Conservation (phyloP, 345 rosid genomes). For the Theobroma cacao region DNA sequence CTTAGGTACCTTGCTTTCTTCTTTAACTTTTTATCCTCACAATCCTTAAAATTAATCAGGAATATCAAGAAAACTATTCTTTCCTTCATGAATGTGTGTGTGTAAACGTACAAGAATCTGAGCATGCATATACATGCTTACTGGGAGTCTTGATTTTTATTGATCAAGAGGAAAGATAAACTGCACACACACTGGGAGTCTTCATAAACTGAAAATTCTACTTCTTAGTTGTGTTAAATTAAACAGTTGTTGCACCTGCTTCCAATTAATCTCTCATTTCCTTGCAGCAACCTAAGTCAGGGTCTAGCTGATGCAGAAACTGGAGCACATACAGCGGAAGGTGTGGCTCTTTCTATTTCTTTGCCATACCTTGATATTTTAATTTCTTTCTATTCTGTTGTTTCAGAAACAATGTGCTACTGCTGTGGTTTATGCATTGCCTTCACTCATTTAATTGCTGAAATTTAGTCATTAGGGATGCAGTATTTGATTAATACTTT, state of each 20-base stretch:
- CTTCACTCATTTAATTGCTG: not conserved
- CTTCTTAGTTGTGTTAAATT: not conserved
- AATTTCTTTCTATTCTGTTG: not conserved
- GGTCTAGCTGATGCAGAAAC: slow-evolving; percentile 39
- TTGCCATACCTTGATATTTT: not conserved
- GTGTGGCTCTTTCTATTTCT: slow-evolving; percentile 28
- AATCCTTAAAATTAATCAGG: not conserved
- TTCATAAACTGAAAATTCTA: not conserved
- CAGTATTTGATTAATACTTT: not conserved
- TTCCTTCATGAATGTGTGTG: slow-evolving; percentile 3
- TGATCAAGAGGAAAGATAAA: too few species aligned
- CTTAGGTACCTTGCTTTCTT: slow-evolving; percentile 53
- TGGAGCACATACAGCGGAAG: slow-evolving; percentile 30
- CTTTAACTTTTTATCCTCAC: not conserved
- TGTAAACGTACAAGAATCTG: not conserved
- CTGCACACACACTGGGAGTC: not conserved
- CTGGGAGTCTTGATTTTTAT: not conserved
- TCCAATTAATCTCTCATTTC: slow-evolving; percentile 2
- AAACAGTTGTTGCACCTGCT: not conserved
- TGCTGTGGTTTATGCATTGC: not conserved
- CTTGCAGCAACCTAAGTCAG: slow-evolving; percentile 48
- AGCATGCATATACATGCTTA: not conserved
- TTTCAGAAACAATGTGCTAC: not conserved
- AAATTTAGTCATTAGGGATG: slow-evolving; percentile 2
- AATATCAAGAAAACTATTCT: not conserved